Evolutionary conservation across 257 asterid genomes (phyloP).

Genomic region (Solanum corneliomulleri): DNA sequence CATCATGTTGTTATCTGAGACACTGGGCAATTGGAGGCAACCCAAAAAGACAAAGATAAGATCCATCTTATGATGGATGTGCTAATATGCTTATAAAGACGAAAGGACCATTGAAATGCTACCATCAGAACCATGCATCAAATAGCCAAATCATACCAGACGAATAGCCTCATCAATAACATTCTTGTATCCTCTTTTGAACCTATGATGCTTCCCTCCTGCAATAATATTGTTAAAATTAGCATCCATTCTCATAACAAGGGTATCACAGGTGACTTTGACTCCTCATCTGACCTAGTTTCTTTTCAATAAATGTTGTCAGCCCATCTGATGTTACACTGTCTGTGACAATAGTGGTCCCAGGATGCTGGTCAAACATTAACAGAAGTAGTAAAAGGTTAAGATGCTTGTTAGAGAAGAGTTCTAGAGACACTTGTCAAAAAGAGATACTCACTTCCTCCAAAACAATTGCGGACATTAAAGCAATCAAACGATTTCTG

Average conservation of each 20-base stretch:
- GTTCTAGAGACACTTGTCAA: background rate
- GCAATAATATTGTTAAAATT: conserved; percentile 8
- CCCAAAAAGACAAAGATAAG: background rate
- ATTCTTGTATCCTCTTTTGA: conserved; percentile 99
- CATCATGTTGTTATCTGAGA: background rate
- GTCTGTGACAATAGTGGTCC: conserved; percentile 91
- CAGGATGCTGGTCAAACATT: conserved; percentile 65
- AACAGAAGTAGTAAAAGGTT: conserved; percentile 9
- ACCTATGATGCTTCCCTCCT: conserved; percentile 96
- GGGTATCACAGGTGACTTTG: conserved; percentile 1
- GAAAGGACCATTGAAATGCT: background rate
- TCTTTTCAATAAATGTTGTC: conserved; percentile 80
- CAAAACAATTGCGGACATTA: conserved; percentile 82
- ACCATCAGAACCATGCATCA: background rate
- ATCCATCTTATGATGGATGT: background rate
- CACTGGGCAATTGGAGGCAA: background rate
- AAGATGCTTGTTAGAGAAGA: conserved; percentile 4
- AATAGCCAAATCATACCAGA: conserved; percentile 40
- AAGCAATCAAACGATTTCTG: conserved; percentile 92
- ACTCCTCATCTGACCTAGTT: conserved; percentile 55
- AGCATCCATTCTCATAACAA: background rate
- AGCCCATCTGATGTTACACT: conserved; percentile 99
- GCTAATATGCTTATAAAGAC: background rate
- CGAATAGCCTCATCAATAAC: conserved; percentile 98
- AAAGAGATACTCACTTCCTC: conserved; percentile 62